Evolutionary conservation across 805 yeast species (phyloP).

Genomic region (Lachancea sp.): DNA sequence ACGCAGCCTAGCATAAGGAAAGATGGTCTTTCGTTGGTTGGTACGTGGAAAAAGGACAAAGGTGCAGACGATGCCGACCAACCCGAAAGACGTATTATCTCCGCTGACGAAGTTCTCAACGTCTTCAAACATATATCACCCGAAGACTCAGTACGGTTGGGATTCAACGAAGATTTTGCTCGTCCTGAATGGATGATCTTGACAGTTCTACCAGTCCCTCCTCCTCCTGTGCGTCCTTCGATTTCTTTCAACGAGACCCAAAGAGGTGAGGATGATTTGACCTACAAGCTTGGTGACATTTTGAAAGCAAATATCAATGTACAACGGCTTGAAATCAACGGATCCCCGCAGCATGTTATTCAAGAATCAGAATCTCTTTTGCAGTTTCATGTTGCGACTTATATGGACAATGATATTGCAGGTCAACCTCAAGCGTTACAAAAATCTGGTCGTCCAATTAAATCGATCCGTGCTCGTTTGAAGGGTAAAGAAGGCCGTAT

Average conservation of each 20-base stretch:
- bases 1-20: conserved; percentile 92
- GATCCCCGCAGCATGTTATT: conserved; percentile 97
- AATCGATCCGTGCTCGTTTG: conserved; percentile 97
- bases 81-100: conserved; percentile 84
- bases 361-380: conserved; percentile 92
- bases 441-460: conserved; percentile 97
- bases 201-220: conserved; percentile 98
- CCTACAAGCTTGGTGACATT: conserved; percentile 94
- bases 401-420: conserved; percentile 99
- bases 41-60: conserved; percentile 95
- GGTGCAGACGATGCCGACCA: conserved; percentile 72
- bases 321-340: conserved; percentile 96
- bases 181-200: conserved; percentile 98
- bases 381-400: conserved; percentile 97
- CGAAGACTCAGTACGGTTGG: conserved; percentile 74
- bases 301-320: conserved; percentile 94
- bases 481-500: conserved; percentile 99
- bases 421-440: conserved; percentile 99
- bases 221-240: conserved; percentile 98
- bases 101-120: conserved; percentile 82
- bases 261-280: conserved; percentile 98
- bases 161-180: conserved; percentile 92
- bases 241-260: conserved; percentile 97
- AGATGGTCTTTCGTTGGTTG: conserved; percentile 93
- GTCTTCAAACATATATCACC: conserved; percentile 87